Conservation (phyloP, 371 early-diverging fungal species). For the Catenaria anguillulae region DNA sequence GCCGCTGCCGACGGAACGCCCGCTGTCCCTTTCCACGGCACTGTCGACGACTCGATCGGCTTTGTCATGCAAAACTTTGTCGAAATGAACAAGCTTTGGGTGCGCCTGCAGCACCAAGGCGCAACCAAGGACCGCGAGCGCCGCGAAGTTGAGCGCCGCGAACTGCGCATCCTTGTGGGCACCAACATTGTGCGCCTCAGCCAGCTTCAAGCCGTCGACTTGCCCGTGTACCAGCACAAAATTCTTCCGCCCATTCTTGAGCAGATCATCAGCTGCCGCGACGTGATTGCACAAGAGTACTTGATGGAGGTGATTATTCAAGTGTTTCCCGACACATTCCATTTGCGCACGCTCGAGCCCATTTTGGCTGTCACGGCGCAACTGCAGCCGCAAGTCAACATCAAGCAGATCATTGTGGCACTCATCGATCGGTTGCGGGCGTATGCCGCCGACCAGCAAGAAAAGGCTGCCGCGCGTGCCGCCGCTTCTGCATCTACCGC, state of each 20-base stretch:
- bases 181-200: conserved; percentile 87
- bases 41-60: conserved; percentile 70
- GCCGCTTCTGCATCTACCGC: neutral
- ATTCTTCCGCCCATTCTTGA: conserved; percentile 83
- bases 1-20: too few species aligned
- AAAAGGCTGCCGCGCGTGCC: conserved; percentile 7
- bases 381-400: conserved; percentile 76
- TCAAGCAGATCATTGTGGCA: conserved; percentile 83
- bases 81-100: conserved; percentile 98
- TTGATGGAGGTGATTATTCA: conserved; percentile 95
- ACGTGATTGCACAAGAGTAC: conserved; percentile 96
- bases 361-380: conserved; percentile 78
- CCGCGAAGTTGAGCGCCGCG: conserved; percentile 84
- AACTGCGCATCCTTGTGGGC: conserved; percentile 84
- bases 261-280: conserved; percentile 87
- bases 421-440: conserved; percentile 77
- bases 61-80: conserved; percentile 91
- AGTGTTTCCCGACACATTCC: conserved; percentile 91
- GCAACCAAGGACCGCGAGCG: conserved; percentile 79
- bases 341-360: conserved; percentile 71
- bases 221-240: conserved; percentile 57
- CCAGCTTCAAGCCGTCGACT: conserved; percentile 72
- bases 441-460: neutral
- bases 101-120: conserved; percentile 90
- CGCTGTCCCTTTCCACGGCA: conserved; percentile 33